Base-by-base conservation (phyloP, 1,284 basidiomycete genomes). In the Marasmius oreades region DNA sequence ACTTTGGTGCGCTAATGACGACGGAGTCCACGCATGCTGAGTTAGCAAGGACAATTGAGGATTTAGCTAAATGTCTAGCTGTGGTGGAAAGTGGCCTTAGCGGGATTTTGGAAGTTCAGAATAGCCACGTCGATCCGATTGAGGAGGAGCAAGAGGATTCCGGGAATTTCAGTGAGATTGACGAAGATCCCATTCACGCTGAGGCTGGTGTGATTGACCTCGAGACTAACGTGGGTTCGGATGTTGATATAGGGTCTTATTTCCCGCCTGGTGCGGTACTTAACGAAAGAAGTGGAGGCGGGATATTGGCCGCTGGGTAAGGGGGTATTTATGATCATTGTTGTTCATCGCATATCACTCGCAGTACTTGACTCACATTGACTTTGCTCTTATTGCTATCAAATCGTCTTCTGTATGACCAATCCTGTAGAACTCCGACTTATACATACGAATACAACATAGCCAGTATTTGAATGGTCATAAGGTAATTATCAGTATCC, bases 61-160 rank as follows among this genome's bases (percentile, higher is more conserved):
- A 92, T 63, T 79, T 98, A 44, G 79, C 84, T 2, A 77, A 82
- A 61, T 97, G 93, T 93, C 73, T 98, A 54, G 81, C 84, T 3
- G 78, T 87, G 0, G 81, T 97, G 1, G 90, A 93, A 68, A 70
- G 69, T 8, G 92, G 90, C 1, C 72, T 95, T 34, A 79, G 77
- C 52, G 80, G 76, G 48, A 74, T 95, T 61, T 73, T 94, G 47
- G 85, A 87, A 47, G n/a, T 31, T 28, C 23, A 26, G 28, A 73
- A 72, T 47, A 64, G 71, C 1, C 64, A 68, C 18, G 71, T 67
- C 23, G 73, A 81, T 55, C 76, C 77, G 23, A 85, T 84, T 57
- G 78, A 81, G 59, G 85, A 88, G 65, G 82, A 85, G 61, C 76
- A 81, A 62, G 79, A 82, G 61, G 75, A 65, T 28, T 39, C 53